Evolutionary conservation across 2,329 filamentous ascomycete species (phyloP).

Genomic region (Botryotinia convoluta): DNA sequence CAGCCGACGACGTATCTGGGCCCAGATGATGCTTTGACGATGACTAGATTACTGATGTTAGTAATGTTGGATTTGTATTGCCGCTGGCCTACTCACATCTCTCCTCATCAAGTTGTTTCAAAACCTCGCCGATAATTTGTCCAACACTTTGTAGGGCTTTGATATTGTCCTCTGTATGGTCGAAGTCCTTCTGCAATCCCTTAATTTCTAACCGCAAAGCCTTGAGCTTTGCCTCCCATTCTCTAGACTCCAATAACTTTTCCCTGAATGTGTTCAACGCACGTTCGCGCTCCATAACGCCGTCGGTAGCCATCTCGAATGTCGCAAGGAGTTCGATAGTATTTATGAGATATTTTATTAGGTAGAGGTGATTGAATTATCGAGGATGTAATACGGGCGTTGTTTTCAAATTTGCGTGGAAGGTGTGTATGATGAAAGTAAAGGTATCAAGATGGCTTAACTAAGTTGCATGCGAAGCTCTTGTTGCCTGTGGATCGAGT

Average conservation of each 20-base stretch:
- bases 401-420: constrained; percentile 7
- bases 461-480: constrained; percentile 21
- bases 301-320: constrained; percentile 29
- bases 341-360: not conserved
- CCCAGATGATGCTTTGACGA: constrained; percentile 96
- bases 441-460: constrained; percentile 5
- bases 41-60: constrained; percentile 58
- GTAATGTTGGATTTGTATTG: constrained; percentile 16
- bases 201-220: constrained; percentile 92
- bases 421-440: constrained; percentile 20
- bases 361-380: not conserved
- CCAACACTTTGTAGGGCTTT: constrained; percentile 98
- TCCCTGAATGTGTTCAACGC: constrained; percentile 76
- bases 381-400: not conserved
- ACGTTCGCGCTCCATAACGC: constrained; percentile 54
- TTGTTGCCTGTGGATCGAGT: constrained; percentile 15
- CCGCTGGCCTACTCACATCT: constrained; percentile 66
- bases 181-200: constrained; percentile 88
- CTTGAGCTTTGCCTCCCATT: constrained; percentile 99
- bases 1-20: constrained; percentile 98
- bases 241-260: constrained; percentile 88
- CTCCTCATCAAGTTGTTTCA: constrained; percentile 98
- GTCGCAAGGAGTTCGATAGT: not conserved
- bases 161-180: constrained; percentile 98
- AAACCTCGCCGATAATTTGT: constrained; percentile 97